phyloP scores from a whole-genome alignment of 2,329 filamentous ascomycete species.

The Dactylellina drechsleri region DNA sequence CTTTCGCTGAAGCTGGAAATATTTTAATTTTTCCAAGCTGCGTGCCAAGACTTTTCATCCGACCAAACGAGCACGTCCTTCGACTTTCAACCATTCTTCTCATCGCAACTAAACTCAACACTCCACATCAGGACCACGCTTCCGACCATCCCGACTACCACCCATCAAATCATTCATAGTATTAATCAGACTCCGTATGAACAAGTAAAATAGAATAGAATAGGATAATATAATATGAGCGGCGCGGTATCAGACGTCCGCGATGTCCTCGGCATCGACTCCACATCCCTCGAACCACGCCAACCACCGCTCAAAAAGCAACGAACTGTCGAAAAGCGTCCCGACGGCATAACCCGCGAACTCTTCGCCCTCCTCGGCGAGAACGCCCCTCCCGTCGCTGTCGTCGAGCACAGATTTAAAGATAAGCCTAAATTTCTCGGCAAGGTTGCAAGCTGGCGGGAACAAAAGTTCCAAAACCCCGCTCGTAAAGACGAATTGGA shows the following conservation, averaged over 20 bases:
- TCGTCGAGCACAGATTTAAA: conserved; percentile 59
- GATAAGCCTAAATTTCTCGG: conserved; percentile 58
- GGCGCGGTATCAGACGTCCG: conserved; percentile 58
- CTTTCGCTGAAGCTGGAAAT: conserved; percentile 11
- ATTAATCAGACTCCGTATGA: not conserved
- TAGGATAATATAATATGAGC: conserved; percentile 53
- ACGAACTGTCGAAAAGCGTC: conserved; percentile 59
- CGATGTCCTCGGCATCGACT: conserved; percentile 58
- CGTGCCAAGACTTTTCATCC: conserved; percentile 33
- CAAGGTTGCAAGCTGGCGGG: conserved; percentile 57
- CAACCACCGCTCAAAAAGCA: conserved; percentile 58
- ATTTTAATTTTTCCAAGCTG: conserved; percentile 9
- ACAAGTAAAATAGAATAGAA: not conserved
- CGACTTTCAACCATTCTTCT: conserved; percentile 16
- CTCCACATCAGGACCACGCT: not conserved
- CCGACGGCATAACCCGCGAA: conserved; percentile 59
- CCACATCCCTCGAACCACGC: conserved; percentile 54
- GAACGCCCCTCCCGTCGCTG: conserved; percentile 59
- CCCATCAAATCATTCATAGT: not conserved
- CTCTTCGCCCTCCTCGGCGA: conserved; percentile 59
- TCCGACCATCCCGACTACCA: conserved; percentile 9
- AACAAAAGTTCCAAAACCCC: conserved; percentile 74
- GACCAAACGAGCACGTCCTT: not conserved
- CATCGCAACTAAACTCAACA: not conserved
- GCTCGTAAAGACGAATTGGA: conserved; percentile 77